Base-by-base conservation (phyloP, 2,329 filamentous ascomycete species). In the Cercospora sp. region DNA sequence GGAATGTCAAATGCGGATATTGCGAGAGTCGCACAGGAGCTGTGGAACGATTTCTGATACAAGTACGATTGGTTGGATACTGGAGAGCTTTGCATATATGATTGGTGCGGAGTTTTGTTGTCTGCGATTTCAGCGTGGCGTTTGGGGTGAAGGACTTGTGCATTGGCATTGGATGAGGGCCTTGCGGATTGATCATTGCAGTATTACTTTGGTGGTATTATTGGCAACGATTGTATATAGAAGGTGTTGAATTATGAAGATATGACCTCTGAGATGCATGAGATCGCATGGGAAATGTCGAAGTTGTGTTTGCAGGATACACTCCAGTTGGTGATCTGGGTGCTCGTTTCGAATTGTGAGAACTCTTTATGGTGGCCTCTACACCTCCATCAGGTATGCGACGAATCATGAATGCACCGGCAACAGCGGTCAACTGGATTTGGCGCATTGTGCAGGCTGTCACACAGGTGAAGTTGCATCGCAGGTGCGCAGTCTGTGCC, bases 91-190 rank as follows among this genome's bases (percentile, higher is more conserved):
- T 55, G 48, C n/a, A 57, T 63, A 61, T 9, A 61, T 13, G 26
- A 12, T n/a, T 51, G 45, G n/a, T 51, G 45, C 18, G 20, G 45
- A 28, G 51, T 30, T 63, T 59, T 58, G 48, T 48, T 63, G 48
- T 48, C n/a, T 48, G 48, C 48, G 51, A 23, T 63, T 61, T 59
- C 60, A 63, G 65, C 65, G 65, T 45, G 65, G 65, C 65, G 65
- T 66, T 63, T 59, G 51, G 33, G n/a, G 18, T 26, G n/a, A 28
- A 42, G 33, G 6, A 30, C 18, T 31, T 26, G 33, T 26, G 59
- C 36, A 61, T 31, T 58, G 13, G 53, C 53, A 58, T 30, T 58
- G 53, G 26, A 31, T 58, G 8, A 13, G 53, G 23, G 5, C 6
- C 10, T 58, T 13, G 23, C 23, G 26, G 16, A 8, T n/a, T n/a